Percentiles rank a stretch among this genome's conserved stretches.
These are phyloP conservation scores for Rhizopus delemar DNA, from an alignment of 371 early-diverging fungal genomes.

Conservation along the genomic window DNA sequence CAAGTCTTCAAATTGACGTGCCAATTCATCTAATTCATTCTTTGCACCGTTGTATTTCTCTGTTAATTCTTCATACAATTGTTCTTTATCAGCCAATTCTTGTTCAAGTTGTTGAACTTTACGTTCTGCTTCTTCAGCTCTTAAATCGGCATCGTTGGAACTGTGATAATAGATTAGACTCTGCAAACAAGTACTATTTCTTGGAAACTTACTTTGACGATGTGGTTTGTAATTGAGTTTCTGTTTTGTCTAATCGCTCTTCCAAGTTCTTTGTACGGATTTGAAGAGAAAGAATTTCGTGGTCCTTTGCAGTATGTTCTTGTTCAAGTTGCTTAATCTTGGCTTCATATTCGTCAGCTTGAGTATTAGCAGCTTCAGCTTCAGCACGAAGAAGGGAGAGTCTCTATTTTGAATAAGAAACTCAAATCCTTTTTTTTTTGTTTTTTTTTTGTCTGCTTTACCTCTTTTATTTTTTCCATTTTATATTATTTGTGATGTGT, in stretches of 20 bases:
- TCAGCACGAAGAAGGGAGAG: constrained; percentile 68
- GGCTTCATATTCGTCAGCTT: constrained; percentile 68
- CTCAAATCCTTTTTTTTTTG: background rate
- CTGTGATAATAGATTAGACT: constrained; percentile 34
- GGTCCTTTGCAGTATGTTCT: constrained; percentile 71
- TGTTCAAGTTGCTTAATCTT: constrained; percentile 66
- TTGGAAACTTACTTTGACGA: constrained; percentile 60
- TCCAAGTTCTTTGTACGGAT: constrained; percentile 69
- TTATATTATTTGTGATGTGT: background rate
- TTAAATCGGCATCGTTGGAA: constrained; percentile 70
- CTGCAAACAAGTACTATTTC: background rate
- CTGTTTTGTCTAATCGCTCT: constrained; percentile 65
- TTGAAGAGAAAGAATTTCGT: constrained; percentile 71
- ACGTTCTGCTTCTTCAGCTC: constrained; percentile 76
- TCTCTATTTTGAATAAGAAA: constrained; percentile 51
- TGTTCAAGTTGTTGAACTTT: constrained; percentile 64
- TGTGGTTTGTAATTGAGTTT: constrained; percentile 57
- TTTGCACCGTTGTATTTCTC: constrained; percentile 66
- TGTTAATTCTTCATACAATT: constrained; percentile 60
- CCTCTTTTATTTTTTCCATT: constrained; percentile 32
- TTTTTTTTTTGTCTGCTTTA: background rate
- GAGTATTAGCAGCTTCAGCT: constrained; percentile 65
- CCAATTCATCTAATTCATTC: constrained; percentile 73
- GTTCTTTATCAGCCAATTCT: constrained; percentile 66
- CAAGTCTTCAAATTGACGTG: constrained; percentile 73